These are phyloP conservation scores for Xylaria sp. DNA, from an alignment of 2,329 filamentous ascomycete species.

Conservation along the genomic window DNA sequence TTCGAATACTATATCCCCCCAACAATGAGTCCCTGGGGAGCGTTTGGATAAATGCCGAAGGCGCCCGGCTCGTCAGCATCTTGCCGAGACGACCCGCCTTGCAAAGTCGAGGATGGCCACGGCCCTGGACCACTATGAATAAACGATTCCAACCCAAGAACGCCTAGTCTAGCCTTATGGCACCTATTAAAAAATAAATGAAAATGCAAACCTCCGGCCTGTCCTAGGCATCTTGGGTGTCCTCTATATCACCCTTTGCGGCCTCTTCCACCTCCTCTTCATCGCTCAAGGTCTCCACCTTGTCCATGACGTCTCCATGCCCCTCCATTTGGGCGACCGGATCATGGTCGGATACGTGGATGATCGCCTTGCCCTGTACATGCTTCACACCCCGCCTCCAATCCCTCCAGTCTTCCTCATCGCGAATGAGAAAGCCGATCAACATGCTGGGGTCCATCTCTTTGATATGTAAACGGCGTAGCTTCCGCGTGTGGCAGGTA, in stretches of 20 bases:
- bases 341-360: slow-evolving; percentile 82
- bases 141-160: slow-evolving; percentile 34
- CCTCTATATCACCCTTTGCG: slow-evolving; percentile 14
- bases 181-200: slow-evolving; percentile 29
- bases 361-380: slow-evolving; percentile 83
- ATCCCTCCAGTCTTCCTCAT: slow-evolving; percentile 83
- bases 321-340: slow-evolving; percentile 68
- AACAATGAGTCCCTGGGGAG: slow-evolving; percentile 1
- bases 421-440: slow-evolving; percentile 87
- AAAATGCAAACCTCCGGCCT: slow-evolving; percentile 35
- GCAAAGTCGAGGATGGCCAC: slow-evolving; percentile 37
- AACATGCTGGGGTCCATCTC: slow-evolving; percentile 99
- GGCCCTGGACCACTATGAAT: slow-evolving; percentile 35
- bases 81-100: slow-evolving; percentile 34
- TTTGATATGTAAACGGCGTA: slow-evolving; percentile 83
- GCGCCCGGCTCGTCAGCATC: slow-evolving; percentile 3
- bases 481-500: slow-evolving; percentile 86
- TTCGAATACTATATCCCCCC: slow-evolving; percentile 1
- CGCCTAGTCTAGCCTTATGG: slow-evolving; percentile 40
- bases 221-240: slow-evolving; percentile 29
- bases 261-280: slow-evolving; percentile 57
- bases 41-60: background rate
- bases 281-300: slow-evolving; percentile 90
- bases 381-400: slow-evolving; percentile 83
- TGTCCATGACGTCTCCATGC: slow-evolving; percentile 81